Evolutionary conservation across 768 basidiomycete species (phyloP).

Genomic region (Phlebiopsis gigantea): DNA sequence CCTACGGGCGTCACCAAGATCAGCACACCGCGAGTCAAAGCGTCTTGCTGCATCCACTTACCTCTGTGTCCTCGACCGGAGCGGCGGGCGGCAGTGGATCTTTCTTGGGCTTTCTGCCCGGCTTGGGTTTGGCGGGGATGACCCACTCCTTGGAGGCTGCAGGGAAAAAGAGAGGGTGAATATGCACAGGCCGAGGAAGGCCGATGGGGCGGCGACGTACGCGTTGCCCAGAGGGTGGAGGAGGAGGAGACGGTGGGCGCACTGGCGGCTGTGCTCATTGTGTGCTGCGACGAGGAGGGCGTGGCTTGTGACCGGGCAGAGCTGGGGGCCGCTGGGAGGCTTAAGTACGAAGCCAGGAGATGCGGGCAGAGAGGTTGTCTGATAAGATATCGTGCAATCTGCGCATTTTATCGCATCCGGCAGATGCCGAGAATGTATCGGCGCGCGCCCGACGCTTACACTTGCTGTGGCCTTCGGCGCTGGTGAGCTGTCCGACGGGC

Average conservation of each 20-base stretch:
- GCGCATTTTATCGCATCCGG: constrained; percentile 13
- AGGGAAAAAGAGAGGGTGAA: constrained; percentile 12
- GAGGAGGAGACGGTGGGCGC: constrained; percentile 39
- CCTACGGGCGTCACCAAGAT: constrained; percentile 18
- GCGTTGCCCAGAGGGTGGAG: constrained; percentile 69
- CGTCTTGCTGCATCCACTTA: constrained; percentile 24
- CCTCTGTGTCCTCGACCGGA: constrained; percentile 43
- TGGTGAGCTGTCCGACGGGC: background rate
- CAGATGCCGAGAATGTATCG: background rate
- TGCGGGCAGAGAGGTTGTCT: constrained; percentile 18
- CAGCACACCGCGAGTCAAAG: constrained; percentile 2
- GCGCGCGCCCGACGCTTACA: background rate
- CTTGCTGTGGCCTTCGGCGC: background rate
- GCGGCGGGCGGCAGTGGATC: constrained; percentile 33
- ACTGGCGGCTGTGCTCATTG: constrained; percentile 26
- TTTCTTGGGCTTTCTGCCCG: constrained; percentile 84
- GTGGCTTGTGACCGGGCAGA: constrained; percentile 7
- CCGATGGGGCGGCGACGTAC: constrained; percentile 32
- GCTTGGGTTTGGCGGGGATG: constrained; percentile 81
- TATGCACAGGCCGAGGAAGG: background rate
- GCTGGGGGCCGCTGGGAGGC: constrained; percentile 16
- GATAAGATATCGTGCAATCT: constrained; percentile 16
- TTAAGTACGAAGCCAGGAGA: constrained; percentile 23
- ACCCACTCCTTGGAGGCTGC: constrained; percentile 88
- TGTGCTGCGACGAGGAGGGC: background rate